phyloP scores from a whole-genome alignment of 2,329 filamentous ascomycete species.

The Pseudogymnoascus sp. region DNA sequence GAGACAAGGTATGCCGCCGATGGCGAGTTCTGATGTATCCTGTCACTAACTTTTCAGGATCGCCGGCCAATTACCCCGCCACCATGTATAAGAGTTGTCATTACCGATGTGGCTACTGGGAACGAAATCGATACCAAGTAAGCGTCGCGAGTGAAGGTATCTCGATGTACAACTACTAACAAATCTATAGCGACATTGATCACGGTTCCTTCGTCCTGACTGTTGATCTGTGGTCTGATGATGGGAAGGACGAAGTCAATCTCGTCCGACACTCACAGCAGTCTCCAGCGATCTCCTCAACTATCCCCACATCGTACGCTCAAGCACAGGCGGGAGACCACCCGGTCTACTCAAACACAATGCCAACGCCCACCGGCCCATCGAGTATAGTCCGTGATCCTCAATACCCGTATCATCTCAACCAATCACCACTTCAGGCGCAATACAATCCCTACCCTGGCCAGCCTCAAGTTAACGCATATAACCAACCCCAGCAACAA shows the following conservation, averaged over 20 bases:
- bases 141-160: slow-evolving; percentile 27
- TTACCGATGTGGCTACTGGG: slow-evolving; percentile 64
- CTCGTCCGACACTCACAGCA: slow-evolving; percentile 56
- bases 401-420: slow-evolving; percentile 19
- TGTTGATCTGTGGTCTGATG: slow-evolving; percentile 59
- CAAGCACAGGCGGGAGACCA: slow-evolving; percentile 35
- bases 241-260: slow-evolving; percentile 55
- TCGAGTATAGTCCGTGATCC: slow-evolving; percentile 32
- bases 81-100: slow-evolving; percentile 76
- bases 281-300: slow-evolving; percentile 71
- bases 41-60: slow-evolving; percentile 50
- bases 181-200: slow-evolving; percentile 50
- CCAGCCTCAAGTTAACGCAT: slow-evolving; percentile 17
- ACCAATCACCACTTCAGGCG: not conserved
- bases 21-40: slow-evolving; percentile 12
- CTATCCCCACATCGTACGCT: slow-evolving; percentile 69
- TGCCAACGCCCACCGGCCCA: slow-evolving; percentile 27
- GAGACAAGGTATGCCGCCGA: slow-evolving; percentile 67
- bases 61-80: slow-evolving; percentile 92
- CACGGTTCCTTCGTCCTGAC: slow-evolving; percentile 59
- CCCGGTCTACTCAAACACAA: slow-evolving; percentile 22
- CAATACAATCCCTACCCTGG: slow-evolving; percentile 22
- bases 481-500: slow-evolving; percentile 21
- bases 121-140: slow-evolving; percentile 80
- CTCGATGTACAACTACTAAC: slow-evolving; percentile 4